Evolutionary conservation across 345 rosid genomes (phyloP).

Genomic region (Turnera subulata): DNA sequence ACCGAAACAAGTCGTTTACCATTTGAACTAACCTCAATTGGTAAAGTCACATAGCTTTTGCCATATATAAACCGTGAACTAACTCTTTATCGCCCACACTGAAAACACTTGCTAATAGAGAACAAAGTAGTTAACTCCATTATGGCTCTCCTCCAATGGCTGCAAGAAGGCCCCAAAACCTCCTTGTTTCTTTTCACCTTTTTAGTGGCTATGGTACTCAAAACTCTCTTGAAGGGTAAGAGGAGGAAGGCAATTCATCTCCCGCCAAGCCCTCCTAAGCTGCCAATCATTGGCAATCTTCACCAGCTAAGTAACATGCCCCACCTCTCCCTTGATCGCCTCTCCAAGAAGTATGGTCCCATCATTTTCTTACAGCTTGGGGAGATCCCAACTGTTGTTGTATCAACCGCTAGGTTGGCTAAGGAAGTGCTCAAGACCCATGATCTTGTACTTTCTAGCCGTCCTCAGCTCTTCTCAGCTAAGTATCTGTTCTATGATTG

Average conservation of each 20-base stretch:
- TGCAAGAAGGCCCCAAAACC: constrained; percentile 6
- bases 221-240: constrained; percentile 15
- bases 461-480: constrained; percentile 20
- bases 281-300: constrained; percentile 27
- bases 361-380: constrained; percentile 19
- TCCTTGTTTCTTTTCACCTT: constrained; percentile 20
- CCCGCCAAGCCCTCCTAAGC: constrained; percentile 23
- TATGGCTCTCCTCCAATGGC: constrained; percentile 35
- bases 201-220: constrained; percentile 14
- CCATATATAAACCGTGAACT: no score
- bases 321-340: constrained; percentile 15
- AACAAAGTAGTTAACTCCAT: background rate
- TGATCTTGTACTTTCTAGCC: constrained; percentile 21
- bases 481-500: constrained; percentile 18
- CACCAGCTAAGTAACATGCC: constrained; percentile 21
- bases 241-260: constrained; percentile 23
- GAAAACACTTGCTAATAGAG: no score
- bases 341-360: constrained; percentile 20
- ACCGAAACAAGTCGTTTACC: no score
- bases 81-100: no score
- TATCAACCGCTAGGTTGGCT: constrained; percentile 17
- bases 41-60: no score
- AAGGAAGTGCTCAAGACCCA: constrained; percentile 22
- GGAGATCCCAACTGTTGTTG: constrained; percentile 23
- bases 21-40: no score